Evolutionary conservation across 1,284 basidiomycete genomes (phyloP), one percentile per base, ranked within the genome.

Genomic region (Sutorius eximius): DNA sequence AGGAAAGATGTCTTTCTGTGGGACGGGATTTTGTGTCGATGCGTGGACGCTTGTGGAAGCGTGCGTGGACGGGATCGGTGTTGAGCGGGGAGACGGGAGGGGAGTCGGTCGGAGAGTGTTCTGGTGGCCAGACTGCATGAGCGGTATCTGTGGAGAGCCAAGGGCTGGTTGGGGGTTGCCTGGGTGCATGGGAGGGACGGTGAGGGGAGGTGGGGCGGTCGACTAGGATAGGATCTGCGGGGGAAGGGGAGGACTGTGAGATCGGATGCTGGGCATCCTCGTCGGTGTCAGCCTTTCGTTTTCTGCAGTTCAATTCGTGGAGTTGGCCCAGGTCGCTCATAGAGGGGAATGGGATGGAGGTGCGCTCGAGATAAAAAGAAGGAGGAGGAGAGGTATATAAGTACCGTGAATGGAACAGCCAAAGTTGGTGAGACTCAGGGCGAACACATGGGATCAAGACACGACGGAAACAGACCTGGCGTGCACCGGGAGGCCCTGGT

Each of bases 251-350:
- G 22, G 68, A 41, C 3, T 57, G 53, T 1, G 55, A 8, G 45
- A 64, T 55, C 33, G 54, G 45, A 34, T 45, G 57, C 24, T 62
- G 66, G 22, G 37, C 47, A 41, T 72, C 67, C 8, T 69, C 71
- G 57, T 71, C 71, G 0, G 34, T 27, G 55, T 71, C 71, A 0
- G 64, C 65, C 61, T 72, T 72, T 11, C 68, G 62, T 60, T 69
- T 69, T 54, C 68, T 70, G 57, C 68, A 73, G 55, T 71, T 71
- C 3, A 72, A 22, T 13, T 65, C 52, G 7, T 54, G 64, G 38
- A 68, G 51, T 3, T 57, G 58, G 47, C 59, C 60, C 30, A 72
- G 61, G 66, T 72, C 69, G 57, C 67, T 62, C 68, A 69, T 69
- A 45, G 32, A 53, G 49, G 52, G 43, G 12, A 24, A 44, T 30